Percentiles rank a stretch among this genome's conserved stretches.
phyloP scores from a whole-genome alignment of 2,329 filamentous ascomycete genomes.

The Metarhizium anisopliae region DNA sequence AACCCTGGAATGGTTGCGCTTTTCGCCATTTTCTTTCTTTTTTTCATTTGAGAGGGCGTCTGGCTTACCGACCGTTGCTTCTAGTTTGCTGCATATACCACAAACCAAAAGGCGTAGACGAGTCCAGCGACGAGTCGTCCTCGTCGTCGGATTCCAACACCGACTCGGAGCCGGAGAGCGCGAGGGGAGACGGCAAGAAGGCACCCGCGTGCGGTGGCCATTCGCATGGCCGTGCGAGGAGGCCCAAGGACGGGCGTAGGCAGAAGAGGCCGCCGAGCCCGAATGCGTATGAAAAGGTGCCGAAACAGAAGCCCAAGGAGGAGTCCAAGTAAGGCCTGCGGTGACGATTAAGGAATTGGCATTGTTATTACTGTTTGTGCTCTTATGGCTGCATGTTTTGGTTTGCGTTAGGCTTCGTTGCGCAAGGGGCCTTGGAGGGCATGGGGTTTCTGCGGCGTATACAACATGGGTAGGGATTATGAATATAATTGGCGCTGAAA shows the following conservation, averaged over 20 bases:
- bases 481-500: too few species aligned
- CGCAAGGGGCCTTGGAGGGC: too few species aligned
- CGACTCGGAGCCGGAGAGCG: slow-evolving; percentile 30
- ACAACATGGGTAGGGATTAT: too few species aligned
- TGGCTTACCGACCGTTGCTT: neutral
- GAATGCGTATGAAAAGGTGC: slow-evolving; percentile 74
- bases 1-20: too few species aligned
- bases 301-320: slow-evolving; percentile 33
- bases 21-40: neutral
- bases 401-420: too few species aligned
- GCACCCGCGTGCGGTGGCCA: slow-evolving; percentile 24
- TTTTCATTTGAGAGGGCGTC: neutral
- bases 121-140: slow-evolving; percentile 65
- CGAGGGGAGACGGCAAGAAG: slow-evolving; percentile 22
- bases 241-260: slow-evolving; percentile 18
- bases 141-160: slow-evolving; percentile 49
- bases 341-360: neutral
- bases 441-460: too few species aligned
- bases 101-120: slow-evolving; percentile 69
- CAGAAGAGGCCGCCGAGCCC: slow-evolving; percentile 49
- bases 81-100: slow-evolving; percentile 99
- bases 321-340: neutral
- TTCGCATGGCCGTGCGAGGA: slow-evolving; percentile 19
- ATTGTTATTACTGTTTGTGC: neutral
- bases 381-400: too few species aligned